phyloP scores from a whole-genome alignment of 2,329 filamentous ascomycete genomes.

The Ophioceras dolichostomum region DNA sequence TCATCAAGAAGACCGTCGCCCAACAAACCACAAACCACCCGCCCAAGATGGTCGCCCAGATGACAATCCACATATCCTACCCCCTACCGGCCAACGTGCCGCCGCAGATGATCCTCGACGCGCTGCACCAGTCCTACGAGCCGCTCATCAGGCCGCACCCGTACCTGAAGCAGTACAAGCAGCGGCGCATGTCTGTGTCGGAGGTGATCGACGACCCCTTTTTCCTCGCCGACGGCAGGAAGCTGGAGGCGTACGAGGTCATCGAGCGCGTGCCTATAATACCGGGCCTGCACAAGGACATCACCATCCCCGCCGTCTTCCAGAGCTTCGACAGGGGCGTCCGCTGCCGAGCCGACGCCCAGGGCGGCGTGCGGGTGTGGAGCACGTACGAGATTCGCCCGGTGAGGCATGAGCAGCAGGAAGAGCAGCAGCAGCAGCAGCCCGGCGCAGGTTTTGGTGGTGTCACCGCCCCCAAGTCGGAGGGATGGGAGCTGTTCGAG shows the following conservation, averaged over 20 bases:
- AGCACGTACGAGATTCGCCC: constrained; percentile 20
- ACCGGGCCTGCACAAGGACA: constrained; percentile 25
- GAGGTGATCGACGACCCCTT: constrained; percentile 26
- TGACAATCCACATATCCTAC: constrained; percentile 24
- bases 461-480: constrained; percentile 4
- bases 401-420: no score
- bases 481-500: constrained; percentile 21
- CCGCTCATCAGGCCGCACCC: constrained; percentile 28
- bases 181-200: constrained; percentile 17
- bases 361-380: constrained; percentile 29
- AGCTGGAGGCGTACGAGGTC: constrained; percentile 17
- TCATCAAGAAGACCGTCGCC: no score
- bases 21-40: background rate
- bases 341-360: constrained; percentile 28
- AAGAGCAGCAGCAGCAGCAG: background rate
- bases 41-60: constrained; percentile 16
- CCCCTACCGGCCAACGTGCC: constrained; percentile 27
- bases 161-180: constrained; percentile 22
- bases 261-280: constrained; percentile 24
- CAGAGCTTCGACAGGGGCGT: constrained; percentile 27
- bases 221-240: constrained; percentile 20
- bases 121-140: constrained; percentile 23
- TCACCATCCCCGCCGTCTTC: constrained; percentile 29
- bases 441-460: no score
- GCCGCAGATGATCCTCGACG: constrained; percentile 22